Evolutionary conservation across 164 flowering plant species (phyloP).

Genomic region (Aristolochia fimbriata): DNA sequence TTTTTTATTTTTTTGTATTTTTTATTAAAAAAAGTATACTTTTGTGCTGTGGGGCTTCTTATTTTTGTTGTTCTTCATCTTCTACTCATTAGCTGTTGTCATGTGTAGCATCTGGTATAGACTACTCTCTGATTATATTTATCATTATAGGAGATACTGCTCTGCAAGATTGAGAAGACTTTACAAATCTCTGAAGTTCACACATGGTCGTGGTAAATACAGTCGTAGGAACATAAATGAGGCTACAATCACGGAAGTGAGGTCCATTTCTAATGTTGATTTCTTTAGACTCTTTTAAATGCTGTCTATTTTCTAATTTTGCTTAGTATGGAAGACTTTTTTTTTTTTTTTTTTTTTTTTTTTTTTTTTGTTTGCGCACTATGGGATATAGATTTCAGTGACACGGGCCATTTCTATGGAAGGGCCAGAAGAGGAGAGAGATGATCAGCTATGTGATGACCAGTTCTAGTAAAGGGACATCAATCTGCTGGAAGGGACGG

Average conservation of each 20-base stretch:
- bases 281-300: too few relatives aligned
- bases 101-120: background rate
- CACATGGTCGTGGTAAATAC: constrained; percentile 93
- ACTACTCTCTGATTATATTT: background rate
- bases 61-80: background rate
- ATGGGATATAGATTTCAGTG: too few relatives aligned
- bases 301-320: too few relatives aligned
- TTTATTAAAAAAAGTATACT: too few relatives aligned
- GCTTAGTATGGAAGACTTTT: too few relatives aligned
- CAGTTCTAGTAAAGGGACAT: too few relatives aligned
- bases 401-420: too few relatives aligned
- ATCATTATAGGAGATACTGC: constrained; percentile 69
- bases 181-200: constrained; percentile 87
- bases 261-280: constrained; percentile 30
- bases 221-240: constrained; percentile 42
- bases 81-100: background rate
- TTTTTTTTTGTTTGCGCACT: background rate
- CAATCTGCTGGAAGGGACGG: too few relatives aligned
- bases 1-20: too few relatives aligned
- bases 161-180: constrained; percentile 87
- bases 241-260: constrained; percentile 77
- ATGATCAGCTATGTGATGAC: too few relatives aligned
- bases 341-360: background rate
- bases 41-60: too few relatives aligned
- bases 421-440: too few relatives aligned